Evolutionary conservation across 805 yeast species (phyloP), one percentile per base, ranked within the genome.

Genomic region (Nakazawaea molendinolei): DNA sequence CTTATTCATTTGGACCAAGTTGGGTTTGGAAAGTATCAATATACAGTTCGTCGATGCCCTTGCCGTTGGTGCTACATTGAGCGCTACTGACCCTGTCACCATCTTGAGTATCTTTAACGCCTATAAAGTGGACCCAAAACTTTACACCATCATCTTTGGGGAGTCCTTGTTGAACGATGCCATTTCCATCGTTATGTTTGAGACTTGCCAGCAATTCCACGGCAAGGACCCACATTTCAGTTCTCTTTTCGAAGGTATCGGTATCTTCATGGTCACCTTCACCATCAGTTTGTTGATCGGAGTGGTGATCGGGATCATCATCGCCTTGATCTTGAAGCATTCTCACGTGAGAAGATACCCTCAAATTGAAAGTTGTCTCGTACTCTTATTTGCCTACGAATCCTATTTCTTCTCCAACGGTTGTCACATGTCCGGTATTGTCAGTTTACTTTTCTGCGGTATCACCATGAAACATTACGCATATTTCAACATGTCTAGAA

Each of bases 401-500:
- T 86, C 97, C 0, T 92, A 92, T 59, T 92, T 92, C 66, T 92
- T 92, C 60, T 89, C 97, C 28, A 92, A 92, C 53, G 99, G 98
- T 33, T 94, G 97, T 50, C 98, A 94, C 56, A 92, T 92, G 98
- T 89, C 97, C 5, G 99, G 99, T 31, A 90, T 90, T 45, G 97
- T 90, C 5, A 87, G 97, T 2, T 67, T 92, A 46, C 63, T 92
- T 46, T 92, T 92, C 63, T 90, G 97, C 56, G 98, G 99, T 38
- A 92, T 92, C 44, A 90, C 98, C 1, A 65, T 92, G 56, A 92
- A 90, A 57, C 97, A 94, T 59, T 92, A 92, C 54, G 98, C 97
- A 12, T 89, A 89, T 61, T 92, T 75, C 61, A 94, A 90, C 61
- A 92, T 92, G 98, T 86, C 97, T 5, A 73, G 97, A 58, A 72